phyloP scores from a whole-genome alignment of 768 basidiomycete genomes.

The Termitomyces sp. region DNA sequence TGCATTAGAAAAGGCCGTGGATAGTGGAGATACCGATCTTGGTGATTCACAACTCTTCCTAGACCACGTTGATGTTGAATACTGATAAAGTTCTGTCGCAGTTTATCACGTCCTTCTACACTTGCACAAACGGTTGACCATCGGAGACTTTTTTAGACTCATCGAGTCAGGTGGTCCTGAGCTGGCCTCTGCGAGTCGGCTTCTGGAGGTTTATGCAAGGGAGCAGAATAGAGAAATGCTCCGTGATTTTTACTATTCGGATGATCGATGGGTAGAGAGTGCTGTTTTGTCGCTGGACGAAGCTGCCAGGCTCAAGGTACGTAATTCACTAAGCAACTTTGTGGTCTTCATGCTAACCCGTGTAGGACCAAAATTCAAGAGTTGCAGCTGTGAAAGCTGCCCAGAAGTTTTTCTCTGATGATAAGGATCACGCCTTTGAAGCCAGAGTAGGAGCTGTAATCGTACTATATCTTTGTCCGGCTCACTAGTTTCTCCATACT shows the following conservation, averaged over 20 bases:
- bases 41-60: conserved; percentile 39
- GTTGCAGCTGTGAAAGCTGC: conserved; percentile 73
- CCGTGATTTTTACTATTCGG: conserved; percentile 95
- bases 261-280: conserved; percentile 91
- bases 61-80: not conserved
- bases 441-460: conserved; percentile 55
- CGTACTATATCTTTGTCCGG: not conserved
- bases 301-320: conserved; percentile 60
- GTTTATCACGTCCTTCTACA: conserved; percentile 94
- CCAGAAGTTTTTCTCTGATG: conserved; percentile 91
- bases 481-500: not conserved
- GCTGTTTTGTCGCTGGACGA: conserved; percentile 88
- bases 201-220: conserved; percentile 86
- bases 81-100: conserved; percentile 22
- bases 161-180: conserved; percentile 85
- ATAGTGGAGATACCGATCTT: conserved; percentile 93
- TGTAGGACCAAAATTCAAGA: conserved; percentile 68
- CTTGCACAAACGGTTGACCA: conserved; percentile 72
- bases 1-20: conserved; percentile 84
- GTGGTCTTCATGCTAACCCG: not conserved
- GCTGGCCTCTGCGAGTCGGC: conserved; percentile 67
- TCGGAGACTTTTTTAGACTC: conserved; percentile 91
- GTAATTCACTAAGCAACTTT: conserved; percentile 1
- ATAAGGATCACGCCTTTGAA: conserved; percentile 89
- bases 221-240: conserved; percentile 91